Evolutionary conservation across 805 yeast genomes (phyloP).

Genomic region (Kuraishia capsulata): DNA sequence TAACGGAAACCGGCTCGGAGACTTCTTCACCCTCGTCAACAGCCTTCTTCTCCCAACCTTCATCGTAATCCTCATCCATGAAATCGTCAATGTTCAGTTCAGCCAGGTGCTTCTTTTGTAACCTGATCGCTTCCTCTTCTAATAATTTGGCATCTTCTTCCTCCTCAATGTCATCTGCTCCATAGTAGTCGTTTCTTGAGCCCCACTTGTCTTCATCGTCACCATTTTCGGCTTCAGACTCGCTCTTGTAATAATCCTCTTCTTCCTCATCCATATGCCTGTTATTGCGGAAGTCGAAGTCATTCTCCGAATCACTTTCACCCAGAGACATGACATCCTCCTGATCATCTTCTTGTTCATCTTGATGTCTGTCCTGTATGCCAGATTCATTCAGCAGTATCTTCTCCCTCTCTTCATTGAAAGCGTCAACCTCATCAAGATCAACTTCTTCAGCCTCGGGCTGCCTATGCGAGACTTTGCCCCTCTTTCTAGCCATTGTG

Average conservation of each 20-base stretch:
- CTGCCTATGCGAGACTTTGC: background rate
- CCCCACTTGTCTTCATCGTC: constrained; percentile 33
- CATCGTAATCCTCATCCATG: constrained; percentile 68
- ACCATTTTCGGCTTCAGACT: constrained; percentile 16
- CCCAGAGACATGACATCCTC: constrained; percentile 44
- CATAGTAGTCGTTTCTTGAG: constrained; percentile 44
- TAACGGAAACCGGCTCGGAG: constrained; percentile 26
- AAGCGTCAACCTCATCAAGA: constrained; percentile 60
- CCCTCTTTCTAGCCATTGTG: constrained; percentile 1
- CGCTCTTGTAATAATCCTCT: constrained; percentile 21
- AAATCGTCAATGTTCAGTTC: constrained; percentile 70
- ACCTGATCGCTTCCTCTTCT: constrained; percentile 80
- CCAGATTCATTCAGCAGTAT: constrained; percentile 50
- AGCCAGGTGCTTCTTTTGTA: constrained; percentile 72
- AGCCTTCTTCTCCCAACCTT: constrained; percentile 59
- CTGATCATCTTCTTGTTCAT: constrained; percentile 27
- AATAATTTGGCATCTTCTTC: constrained; percentile 70
- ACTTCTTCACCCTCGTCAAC: constrained; percentile 32
- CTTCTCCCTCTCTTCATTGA: constrained; percentile 51
- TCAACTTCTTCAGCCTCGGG: constrained; percentile 27
- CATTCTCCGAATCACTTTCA: constrained; percentile 27
- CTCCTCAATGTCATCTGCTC: constrained; percentile 60
- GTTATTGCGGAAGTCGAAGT: constrained; percentile 12
- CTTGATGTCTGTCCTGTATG: constrained; percentile 22
- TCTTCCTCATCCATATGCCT: constrained; percentile 34